phyloP scores from a whole-genome alignment of 345 rosid genomes.

The Hibiscus trionum region DNA sequence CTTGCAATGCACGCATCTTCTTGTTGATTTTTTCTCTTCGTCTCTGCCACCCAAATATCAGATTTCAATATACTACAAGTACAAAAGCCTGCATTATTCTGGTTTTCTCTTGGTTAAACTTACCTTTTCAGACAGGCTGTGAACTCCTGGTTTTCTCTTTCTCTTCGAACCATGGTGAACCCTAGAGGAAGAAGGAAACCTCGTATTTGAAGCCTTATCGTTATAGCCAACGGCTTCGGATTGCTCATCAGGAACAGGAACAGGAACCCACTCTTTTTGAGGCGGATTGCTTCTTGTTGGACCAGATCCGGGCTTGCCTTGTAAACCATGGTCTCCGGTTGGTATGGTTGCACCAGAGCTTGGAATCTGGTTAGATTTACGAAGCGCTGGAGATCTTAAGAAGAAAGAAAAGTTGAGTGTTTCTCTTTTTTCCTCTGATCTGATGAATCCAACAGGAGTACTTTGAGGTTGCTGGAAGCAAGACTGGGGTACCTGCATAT shows the following conservation, averaged over 20 bases:
- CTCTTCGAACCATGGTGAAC: conserved; percentile 18
- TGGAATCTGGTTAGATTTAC: no score
- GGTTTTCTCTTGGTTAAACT: background rate
- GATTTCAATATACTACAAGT: no score
- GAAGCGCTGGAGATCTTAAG: no score
- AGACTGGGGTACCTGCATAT: background rate
- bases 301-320: conserved; percentile 2
- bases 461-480: background rate
- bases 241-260: conserved; percentile 43
- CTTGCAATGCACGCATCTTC: conserved; percentile 55
- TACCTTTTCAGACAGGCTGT: conserved; percentile 41
- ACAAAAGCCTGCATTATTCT: no score
- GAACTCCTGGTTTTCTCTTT: conserved; percentile 32
- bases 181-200: background rate
- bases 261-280: conserved; percentile 11
- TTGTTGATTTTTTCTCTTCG: conserved; percentile 45
- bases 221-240: conserved; percentile 40
- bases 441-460: no score
- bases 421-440: no score
- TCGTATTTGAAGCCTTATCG: no score
- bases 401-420: no score
- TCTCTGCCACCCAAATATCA: no score
- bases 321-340: background rate
- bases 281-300: background rate
- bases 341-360: no score